Conservation (phyloP, 129 eudicot genomes). For the Helichrysum umbraculigerum region DNA sequence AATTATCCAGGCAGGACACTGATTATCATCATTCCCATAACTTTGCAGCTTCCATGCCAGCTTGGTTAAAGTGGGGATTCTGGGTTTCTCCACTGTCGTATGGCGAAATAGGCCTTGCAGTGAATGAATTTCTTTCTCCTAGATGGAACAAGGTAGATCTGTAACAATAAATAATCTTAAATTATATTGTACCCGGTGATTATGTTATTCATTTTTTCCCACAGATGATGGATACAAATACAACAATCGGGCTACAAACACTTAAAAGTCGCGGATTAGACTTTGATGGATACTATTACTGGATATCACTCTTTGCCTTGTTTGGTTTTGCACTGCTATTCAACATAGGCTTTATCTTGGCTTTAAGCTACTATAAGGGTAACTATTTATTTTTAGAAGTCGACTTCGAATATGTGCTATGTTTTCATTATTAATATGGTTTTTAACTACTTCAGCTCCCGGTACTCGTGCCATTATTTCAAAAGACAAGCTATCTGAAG, state of each 20-base stretch:
- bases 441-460: constrained; percentile 48
- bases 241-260: constrained; percentile 54
- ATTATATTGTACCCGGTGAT: background rate
- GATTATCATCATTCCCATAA: background rate
- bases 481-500: constrained; percentile 45
- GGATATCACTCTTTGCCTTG: constrained; percentile 71
- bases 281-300: constrained; percentile 44
- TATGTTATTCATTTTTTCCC: background rate
- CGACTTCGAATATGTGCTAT: constrained; percentile 15
- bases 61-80: constrained; percentile 63
- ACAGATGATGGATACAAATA: constrained; percentile 47
- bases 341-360: constrained; percentile 58
- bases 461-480: constrained; percentile 70
- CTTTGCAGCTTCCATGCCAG: constrained; percentile 43
- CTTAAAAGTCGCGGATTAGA: constrained; percentile 64
- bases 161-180: background rate
- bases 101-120: constrained; percentile 59
- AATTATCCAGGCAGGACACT: no score
- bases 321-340: constrained; percentile 53
- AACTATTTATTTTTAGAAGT: constrained; percentile 18
- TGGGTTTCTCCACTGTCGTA: constrained; percentile 58
- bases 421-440: constrained; percentile 5
- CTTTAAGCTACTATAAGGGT: constrained; percentile 63
- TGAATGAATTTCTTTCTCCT: constrained; percentile 63
- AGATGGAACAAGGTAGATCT: constrained; percentile 60